Evolutionary conservation across 768 basidiomycete species (phyloP), one percentile per base, ranked within the genome.

Genomic region (Trametes sanguinea): DNA sequence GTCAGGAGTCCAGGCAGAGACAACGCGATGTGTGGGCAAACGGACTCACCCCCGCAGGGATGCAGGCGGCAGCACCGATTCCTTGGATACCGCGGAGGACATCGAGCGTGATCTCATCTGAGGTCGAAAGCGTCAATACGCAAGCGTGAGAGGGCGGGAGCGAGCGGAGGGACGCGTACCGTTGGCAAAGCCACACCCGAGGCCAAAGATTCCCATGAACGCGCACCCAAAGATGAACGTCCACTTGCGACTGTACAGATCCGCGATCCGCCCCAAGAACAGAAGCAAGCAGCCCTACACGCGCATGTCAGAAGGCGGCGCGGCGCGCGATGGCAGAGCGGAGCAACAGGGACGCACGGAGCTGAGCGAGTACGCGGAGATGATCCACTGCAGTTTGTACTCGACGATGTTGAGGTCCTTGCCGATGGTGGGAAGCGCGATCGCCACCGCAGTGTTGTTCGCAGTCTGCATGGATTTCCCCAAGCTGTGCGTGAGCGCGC

Each of bases 51-150:
- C 8, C 42, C 7, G 42, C 42, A 43, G 42, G 92, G 14, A 92
- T 84, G 5, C 81, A 81, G 0, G 91, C 92, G 0, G 92, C 90
- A 0, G 82, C 82, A 1, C 92, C 94, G 17, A 89, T 75, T 2
- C 94, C 94, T 64, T 94, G 89, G n/a, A 93, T 72, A 0, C 83
- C 95, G 60, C 95, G 81, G 16, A 94, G 77, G 16, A 95, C 73
- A 62, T 87, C 83, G 40, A 97, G 75, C 0, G 83, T 81, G 8
- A 87, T 72, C 7, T 81, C 78, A 66, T 84, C 87, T 88, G 50
- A 37, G 35, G 35, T 37, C 0, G 54, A 16, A 30, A n/a, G 63
- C n/a, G 29, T n/a, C 54, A 37, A 29, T 11, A 22, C 14, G n/a
- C 33, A 16, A 22, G 22, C 5, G n/a, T 29, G 3, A 27, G 54